phyloP scores from a whole-genome alignment of 306 rosid species.

The Sechiopsis laciniata region DNA sequence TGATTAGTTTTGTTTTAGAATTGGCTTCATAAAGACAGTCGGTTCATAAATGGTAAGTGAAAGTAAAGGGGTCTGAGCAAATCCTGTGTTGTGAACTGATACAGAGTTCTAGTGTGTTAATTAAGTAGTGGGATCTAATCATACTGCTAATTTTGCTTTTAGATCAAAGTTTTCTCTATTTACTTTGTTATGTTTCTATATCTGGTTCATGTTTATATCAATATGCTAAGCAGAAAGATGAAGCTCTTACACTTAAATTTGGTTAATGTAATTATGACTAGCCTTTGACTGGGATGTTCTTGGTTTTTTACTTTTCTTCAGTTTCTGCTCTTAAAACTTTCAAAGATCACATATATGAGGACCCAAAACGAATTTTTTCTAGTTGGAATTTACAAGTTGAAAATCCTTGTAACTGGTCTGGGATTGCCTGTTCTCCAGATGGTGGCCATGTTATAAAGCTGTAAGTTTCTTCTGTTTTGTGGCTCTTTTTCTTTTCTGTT shows the following conservation, averaged over 20 bases:
- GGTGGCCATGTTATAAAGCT: conserved; percentile 68
- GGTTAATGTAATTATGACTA: conserved; percentile 1
- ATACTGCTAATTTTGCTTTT: conserved; percentile 7
- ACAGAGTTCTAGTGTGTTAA: conserved; percentile 15
- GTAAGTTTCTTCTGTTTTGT: conserved; percentile 38
- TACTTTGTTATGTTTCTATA: conserved; percentile 1
- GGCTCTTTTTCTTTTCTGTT: background rate
- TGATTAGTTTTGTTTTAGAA: background rate
- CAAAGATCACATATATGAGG: conserved; percentile 75
- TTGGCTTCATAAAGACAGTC: conserved; percentile 5
- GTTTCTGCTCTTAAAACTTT: conserved; percentile 60
- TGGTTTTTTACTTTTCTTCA: conserved; percentile 27
- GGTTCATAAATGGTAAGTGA: conserved; percentile 4
- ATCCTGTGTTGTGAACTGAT: background rate
- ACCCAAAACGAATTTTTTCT: conserved; percentile 53
- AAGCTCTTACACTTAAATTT: background rate
- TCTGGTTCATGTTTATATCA: conserved; percentile 9
- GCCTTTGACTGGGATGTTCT: conserved; percentile 1
- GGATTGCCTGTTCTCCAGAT: conserved; percentile 51
- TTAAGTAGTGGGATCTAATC: conserved; percentile 13
- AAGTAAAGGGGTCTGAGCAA: background rate
- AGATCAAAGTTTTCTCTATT: background rate
- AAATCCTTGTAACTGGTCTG: conserved; percentile 80
- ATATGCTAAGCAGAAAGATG: background rate
- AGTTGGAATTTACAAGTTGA: conserved; percentile 61